Evolutionary conservation across 148 eudicot genomes (phyloP).

Genomic region (Chenopodium suecicum): DNA sequence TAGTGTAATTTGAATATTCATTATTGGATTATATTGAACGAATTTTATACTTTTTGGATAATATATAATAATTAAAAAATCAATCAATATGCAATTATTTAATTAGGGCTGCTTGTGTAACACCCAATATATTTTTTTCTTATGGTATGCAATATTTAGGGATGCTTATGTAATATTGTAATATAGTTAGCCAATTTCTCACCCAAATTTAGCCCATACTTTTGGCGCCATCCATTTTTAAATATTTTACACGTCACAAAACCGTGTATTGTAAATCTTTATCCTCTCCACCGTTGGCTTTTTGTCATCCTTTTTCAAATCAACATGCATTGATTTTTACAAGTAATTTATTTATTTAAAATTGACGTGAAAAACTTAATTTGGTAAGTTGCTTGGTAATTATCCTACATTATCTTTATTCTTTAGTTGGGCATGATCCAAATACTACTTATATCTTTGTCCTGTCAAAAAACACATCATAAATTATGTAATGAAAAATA

Average conservation of each 20-base stretch:
- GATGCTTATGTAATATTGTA: not conserved
- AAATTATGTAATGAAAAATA: too few relatives aligned
- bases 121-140: too few relatives aligned
- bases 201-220: conserved; percentile 9
- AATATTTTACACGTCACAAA: conserved; percentile 3
- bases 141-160: too few relatives aligned
- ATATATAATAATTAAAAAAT: too few relatives aligned
- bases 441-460: too few relatives aligned
- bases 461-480: not conserved
- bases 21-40: too few relatives aligned
- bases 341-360: not conserved
- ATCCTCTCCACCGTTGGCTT: not conserved
- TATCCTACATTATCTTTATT: not conserved
- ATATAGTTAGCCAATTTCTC: not conserved
- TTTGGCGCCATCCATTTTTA: not conserved
- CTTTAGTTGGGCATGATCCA: not conserved
- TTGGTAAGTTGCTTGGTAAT: not conserved
- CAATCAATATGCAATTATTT: too few relatives aligned
- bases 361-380: not conserved
- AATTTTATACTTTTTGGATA: too few relatives aligned
- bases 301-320: not conserved
- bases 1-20: too few relatives aligned
- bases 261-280: conserved; percentile 1
- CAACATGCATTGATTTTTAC: not conserved
- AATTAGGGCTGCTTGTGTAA: too few relatives aligned